Percentiles rank a stretch among this genome's conserved stretches.
phyloP scores from a whole-genome alignment of 441 rosid species.

The Jatropha podagrica region DNA sequence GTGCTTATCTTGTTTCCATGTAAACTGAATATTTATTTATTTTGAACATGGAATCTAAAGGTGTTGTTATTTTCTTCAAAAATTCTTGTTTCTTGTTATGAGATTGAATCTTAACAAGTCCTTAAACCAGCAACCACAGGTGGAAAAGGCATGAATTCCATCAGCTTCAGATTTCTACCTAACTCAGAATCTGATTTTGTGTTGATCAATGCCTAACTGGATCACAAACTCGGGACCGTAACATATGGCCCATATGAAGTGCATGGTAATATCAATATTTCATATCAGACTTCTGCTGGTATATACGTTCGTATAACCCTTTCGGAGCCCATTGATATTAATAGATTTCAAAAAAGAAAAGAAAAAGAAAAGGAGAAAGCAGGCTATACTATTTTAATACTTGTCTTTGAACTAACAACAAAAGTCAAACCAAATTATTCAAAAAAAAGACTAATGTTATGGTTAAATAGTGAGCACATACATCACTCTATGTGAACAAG shows the following conservation, averaged over 20 bases:
- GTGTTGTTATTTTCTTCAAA: too few relatives aligned
- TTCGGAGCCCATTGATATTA: not conserved
- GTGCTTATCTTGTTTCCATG: too few relatives aligned
- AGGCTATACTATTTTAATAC: not conserved
- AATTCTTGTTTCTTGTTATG: too few relatives aligned
- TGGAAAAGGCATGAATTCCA: too few relatives aligned
- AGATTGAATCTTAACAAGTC: too few relatives aligned
- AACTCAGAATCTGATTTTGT: too few relatives aligned
- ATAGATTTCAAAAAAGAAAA: not conserved
- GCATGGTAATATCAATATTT: not conserved
- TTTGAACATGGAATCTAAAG: too few relatives aligned
- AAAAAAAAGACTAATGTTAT: not conserved
- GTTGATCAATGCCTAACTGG: too few relatives aligned
- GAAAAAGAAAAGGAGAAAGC: not conserved
- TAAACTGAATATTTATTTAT: too few relatives aligned
- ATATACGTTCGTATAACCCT: not conserved
- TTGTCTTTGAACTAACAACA: not conserved
- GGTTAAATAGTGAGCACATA: not conserved
- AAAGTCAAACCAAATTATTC: not conserved
- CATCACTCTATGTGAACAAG: not conserved
- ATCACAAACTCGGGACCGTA: too few relatives aligned
- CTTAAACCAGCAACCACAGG: too few relatives aligned
- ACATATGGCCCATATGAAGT: not conserved
- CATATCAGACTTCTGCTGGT: conserved; percentile 5
- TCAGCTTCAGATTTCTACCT: too few relatives aligned